Evolutionary conservation across 2,329 filamentous ascomycete genomes (phyloP).

Genomic region (Magnaporthales sp.): DNA sequence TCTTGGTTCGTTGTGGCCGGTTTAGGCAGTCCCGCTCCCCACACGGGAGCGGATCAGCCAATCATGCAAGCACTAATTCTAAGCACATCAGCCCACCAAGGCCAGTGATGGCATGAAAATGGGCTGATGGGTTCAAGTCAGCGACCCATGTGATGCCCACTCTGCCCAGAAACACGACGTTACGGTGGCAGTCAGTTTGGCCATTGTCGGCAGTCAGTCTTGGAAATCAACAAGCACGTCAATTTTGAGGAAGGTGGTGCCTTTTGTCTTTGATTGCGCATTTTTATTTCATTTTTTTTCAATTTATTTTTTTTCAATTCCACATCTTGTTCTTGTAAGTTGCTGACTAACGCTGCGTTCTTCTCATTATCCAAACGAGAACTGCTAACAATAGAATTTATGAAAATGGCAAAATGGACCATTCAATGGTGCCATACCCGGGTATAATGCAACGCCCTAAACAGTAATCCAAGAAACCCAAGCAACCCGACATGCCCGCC

Average conservation of each 20-base stretch:
- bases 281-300: not conserved
- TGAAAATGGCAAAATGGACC: not conserved
- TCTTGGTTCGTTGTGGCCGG: not conserved
- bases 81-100: conserved; percentile 3
- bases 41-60: not conserved
- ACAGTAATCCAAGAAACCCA: not conserved
- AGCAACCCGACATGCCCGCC: not conserved
- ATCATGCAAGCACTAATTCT: not conserved
- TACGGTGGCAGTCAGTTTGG: no score
- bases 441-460: not conserved
- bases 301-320: not conserved
- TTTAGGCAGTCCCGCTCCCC: not conserved
- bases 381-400: no score
- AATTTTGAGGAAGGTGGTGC: not conserved
- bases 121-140: not conserved
- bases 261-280: not conserved
- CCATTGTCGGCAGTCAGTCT: no score
- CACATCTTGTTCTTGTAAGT: no score
- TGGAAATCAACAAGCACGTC: not conserved
- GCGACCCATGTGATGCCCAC: no score
- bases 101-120: conserved; percentile 1
- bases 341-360: no score
- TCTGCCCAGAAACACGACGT: no score
- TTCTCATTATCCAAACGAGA: no score
- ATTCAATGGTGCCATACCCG: not conserved